Evolutionary conservation across 1,284 basidiomycete genomes (phyloP), one percentile per base, ranked within the genome.

Genomic region (Pseudozyma thailandica): DNA sequence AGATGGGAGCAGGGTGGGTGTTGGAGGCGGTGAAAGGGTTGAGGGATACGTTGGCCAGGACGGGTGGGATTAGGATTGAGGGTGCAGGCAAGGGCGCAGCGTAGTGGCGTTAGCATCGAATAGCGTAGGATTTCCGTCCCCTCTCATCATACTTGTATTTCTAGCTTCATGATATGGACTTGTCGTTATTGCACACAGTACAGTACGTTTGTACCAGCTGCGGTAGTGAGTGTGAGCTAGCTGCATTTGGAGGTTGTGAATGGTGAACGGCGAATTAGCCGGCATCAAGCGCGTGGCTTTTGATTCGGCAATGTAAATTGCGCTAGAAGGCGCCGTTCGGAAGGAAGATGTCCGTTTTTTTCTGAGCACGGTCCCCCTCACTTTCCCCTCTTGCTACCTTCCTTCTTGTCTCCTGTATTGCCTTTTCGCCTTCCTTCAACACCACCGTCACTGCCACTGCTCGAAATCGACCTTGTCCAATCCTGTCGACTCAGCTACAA

Each of bases 1-100:
- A 75, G 50, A 33, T 77, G 6, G 48, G 68, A 18, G 66, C 70
- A 2, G 72, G 80, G 26, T 71, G 64, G 3, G 70, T 50, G 26
- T 50, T 63, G 49, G 58, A 61, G 31, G 30, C 64, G 30, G 70
- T 73, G n/a, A 73, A 60, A 12, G 21, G 68, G 55, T 45, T 74
- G 39, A 46, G 72, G 23, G 64, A 74, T 52, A 59, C 56, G 23
- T 26, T 66, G 58, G 58, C 57, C n/a, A 57, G 57, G 51, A 70
- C 66, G 16, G 59, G 55, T 20, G 51, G 55, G 8, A 59, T 46
- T 6, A 50, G 38, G 20, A 33, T 23, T 2, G 50, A 46, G 8
- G 23, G 52, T 12, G 16, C 30, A 10, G 18, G 20, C 16, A 60
- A 58, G 54, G 26, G 31, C n/a, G 30, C 42, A 2, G 37, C 27